Percentiles rank a stretch among this genome's conserved stretches.
Conservation (phyloP, 1,139 yeast genomes). For the Magnusiomyces tetraspermus region DNA sequence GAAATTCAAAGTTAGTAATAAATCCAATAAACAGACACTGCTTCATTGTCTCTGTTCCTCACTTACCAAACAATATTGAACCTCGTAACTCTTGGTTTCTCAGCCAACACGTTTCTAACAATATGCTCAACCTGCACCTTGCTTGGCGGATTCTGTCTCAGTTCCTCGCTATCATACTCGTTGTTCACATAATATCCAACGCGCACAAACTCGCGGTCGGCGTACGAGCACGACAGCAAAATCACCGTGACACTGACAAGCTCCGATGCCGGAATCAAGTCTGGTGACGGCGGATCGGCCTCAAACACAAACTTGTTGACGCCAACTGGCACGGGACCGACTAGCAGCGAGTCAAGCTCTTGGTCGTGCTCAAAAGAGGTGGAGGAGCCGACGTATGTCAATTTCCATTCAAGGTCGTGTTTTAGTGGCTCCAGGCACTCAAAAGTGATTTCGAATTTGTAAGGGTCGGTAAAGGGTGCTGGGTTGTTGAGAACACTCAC, state of each 20-base stretch:
- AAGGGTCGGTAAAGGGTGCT: constrained; percentile 85
- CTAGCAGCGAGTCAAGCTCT: constrained; percentile 86
- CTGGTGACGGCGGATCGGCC: constrained; percentile 96
- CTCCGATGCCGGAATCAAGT: constrained; percentile 89
- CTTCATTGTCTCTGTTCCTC: no score
- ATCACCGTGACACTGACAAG: constrained; percentile 92
- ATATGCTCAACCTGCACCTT: constrained; percentile 93
- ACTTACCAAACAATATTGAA: constrained; percentile 83
- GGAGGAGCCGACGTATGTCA: constrained; percentile 93
- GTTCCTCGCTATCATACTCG: constrained; percentile 88
- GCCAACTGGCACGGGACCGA: constrained; percentile 98
- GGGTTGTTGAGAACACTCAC: constrained; percentile 92
- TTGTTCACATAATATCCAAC: constrained; percentile 97
- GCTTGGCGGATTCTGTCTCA: constrained; percentile 87
- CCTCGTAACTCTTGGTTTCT: constrained; percentile 93
- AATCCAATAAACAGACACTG: not conserved
- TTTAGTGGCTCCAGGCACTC: constrained; percentile 90
- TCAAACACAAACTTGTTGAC: constrained; percentile 84
- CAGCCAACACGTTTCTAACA: constrained; percentile 87
- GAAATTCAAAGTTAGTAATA: not conserved
- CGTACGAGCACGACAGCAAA: constrained; percentile 81
- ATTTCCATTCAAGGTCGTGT: constrained; percentile 90
- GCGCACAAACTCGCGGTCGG: constrained; percentile 87
- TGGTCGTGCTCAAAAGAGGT: constrained; percentile 92
- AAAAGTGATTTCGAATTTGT: constrained; percentile 93